These are phyloP conservation scores for Solidago caesia DNA, from an alignment of 129 eudicot genomes.

Conservation along the genomic window DNA sequence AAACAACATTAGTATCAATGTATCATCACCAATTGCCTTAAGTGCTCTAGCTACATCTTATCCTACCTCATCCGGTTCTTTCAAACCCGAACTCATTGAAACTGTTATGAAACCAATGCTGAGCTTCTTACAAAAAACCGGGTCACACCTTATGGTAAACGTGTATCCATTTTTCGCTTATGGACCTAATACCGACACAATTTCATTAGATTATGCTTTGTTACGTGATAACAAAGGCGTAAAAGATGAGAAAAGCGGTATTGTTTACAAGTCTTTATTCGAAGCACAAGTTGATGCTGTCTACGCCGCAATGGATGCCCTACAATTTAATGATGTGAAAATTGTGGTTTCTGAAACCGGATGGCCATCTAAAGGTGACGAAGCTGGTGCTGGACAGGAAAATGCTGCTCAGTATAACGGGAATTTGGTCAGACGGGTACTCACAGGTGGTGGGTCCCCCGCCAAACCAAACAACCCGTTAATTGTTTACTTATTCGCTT, in stretches of 20 bases:
- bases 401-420: slow-evolving; percentile 95
- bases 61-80: slow-evolving; percentile 85
- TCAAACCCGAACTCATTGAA: slow-evolving; percentile 58
- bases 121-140: slow-evolving; percentile 49
- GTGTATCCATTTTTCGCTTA: slow-evolving; percentile 95
- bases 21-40: slow-evolving; percentile 83
- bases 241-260: slow-evolving; percentile 61
- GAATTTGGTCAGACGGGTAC: slow-evolving; percentile 69
- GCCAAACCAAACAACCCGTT: slow-evolving; percentile 65
- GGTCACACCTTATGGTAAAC: slow-evolving; percentile 73
- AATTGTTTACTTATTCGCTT: slow-evolving; percentile 63
- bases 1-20: slow-evolving; percentile 43
- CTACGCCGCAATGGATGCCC: slow-evolving; percentile 56
- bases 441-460: slow-evolving; percentile 78
- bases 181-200: slow-evolving; percentile 56
- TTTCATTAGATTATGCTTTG: slow-evolving; percentile 78
- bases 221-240: slow-evolving; percentile 52
- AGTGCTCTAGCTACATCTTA: slow-evolving; percentile 58
- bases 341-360: slow-evolving; percentile 85
- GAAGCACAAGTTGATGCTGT: slow-evolving; percentile 97
- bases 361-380: slow-evolving; percentile 94
- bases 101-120: slow-evolving; percentile 88
- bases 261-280: slow-evolving; percentile 54
- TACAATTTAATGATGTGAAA: slow-evolving; percentile 47
- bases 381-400: slow-evolving; percentile 52